Conservation (phyloP, 1,284 basidiomycete species). For the Mycosarcoma mackinlayi region DNA sequence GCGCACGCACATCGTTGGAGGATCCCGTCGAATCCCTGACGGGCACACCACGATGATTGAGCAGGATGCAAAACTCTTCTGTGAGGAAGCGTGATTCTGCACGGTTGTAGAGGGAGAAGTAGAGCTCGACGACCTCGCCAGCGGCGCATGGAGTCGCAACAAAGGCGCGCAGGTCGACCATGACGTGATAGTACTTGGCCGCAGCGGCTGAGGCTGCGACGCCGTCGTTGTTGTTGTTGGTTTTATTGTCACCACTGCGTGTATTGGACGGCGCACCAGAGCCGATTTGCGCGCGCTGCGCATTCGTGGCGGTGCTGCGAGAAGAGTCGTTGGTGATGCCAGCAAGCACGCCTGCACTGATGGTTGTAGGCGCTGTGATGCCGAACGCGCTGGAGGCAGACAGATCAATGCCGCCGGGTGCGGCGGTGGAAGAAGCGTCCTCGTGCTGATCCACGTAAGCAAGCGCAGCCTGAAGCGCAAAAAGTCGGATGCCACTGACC, state of each 20-base stretch:
- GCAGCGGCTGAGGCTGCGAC: slow-evolving; percentile 3
- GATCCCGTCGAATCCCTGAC: slow-evolving; percentile 73
- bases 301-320: slow-evolving; percentile 10
- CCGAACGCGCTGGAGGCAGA: slow-evolving; percentile 57
- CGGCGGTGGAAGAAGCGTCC: slow-evolving; percentile 12
- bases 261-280: slow-evolving; percentile 9
- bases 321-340: slow-evolving; percentile 32
- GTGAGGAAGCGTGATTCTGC: slow-evolving; percentile 85
- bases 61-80: slow-evolving; percentile 88
- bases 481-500: slow-evolving; percentile 65
- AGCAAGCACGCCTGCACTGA: slow-evolving; percentile 49
- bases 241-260: slow-evolving; percentile 4
- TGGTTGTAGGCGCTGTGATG: slow-evolving; percentile 51
- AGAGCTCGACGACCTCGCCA: slow-evolving; percentile 90
- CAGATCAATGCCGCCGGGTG: slow-evolving; percentile 49
- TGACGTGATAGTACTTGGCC: slow-evolving; percentile 75
- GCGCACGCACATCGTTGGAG: slow-evolving; percentile 59
- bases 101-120: slow-evolving; percentile 91
- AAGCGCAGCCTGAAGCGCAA: slow-evolving; percentile 66
- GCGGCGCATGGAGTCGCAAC: slow-evolving; percentile 87
- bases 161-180: slow-evolving; percentile 88
- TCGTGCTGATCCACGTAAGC: slow-evolving; percentile 65
- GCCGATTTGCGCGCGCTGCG: neutral
- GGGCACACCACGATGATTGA: slow-evolving; percentile 90
- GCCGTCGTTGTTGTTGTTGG: too few species aligned